Conservation (phyloP, 768 basidiomycete genomes). For the Amanita muscaria region DNA sequence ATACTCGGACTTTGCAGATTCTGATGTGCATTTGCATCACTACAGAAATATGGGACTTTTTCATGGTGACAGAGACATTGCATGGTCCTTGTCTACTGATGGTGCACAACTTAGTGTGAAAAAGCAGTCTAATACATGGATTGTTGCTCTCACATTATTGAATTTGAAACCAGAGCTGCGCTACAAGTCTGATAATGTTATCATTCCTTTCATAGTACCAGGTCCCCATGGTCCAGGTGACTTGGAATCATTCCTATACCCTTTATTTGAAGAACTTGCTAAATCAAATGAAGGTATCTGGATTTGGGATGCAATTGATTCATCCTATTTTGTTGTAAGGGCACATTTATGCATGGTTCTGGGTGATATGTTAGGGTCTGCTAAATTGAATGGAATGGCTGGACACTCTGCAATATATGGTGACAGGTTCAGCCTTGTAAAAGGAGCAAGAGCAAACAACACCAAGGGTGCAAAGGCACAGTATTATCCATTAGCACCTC, state of each 20-base stretch:
- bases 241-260: slow-evolving; percentile 15
- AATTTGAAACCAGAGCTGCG: slow-evolving; percentile 14
- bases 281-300: slow-evolving; percentile 16
- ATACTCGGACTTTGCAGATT: slow-evolving; percentile 21
- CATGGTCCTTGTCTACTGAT: slow-evolving; percentile 15
- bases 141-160: slow-evolving; percentile 12
- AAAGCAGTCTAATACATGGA: too few relatives aligned
- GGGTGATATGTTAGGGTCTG: slow-evolving; percentile 28
- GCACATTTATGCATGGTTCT: slow-evolving; percentile 13
- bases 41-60: slow-evolving; percentile 16
- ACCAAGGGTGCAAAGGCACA: slow-evolving; percentile 16
- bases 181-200: slow-evolving; percentile 10
- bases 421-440: too few relatives aligned
- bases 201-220: too few relatives aligned
- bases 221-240: slow-evolving; percentile 15
- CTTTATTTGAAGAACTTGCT: slow-evolving; percentile 19
- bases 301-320: slow-evolving; percentile 16
- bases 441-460: slow-evolving; percentile 16
- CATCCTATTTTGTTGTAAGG: slow-evolving; percentile 20
- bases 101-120: slow-evolving; percentile 19
- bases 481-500: slow-evolving; percentile 21
- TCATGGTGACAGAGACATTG: slow-evolving; percentile 12
- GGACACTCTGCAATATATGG: slow-evolving; percentile 17
- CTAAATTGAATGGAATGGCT: slow-evolving; percentile 23
- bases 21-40: slow-evolving; percentile 14